These are phyloP conservation scores for Didymella lethalis DNA, from an alignment of 2,329 filamentous ascomycete genomes.

Conservation along the genomic window DNA sequence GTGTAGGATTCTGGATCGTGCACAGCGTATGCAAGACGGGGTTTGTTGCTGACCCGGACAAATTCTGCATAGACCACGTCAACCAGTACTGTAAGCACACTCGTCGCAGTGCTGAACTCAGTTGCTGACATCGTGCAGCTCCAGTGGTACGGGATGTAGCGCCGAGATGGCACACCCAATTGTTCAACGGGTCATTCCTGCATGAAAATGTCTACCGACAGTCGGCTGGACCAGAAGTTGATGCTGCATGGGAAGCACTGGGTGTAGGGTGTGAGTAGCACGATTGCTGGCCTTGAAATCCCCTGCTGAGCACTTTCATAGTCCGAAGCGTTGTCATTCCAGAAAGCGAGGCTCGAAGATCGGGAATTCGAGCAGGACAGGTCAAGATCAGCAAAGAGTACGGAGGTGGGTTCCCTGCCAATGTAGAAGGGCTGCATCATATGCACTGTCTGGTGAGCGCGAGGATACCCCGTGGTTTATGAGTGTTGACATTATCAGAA, in stretches of 20 bases:
- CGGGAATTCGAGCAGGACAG: conserved; percentile 62
- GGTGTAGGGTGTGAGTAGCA: conserved; percentile 59
- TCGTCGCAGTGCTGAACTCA: background rate
- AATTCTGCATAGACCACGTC: conserved; percentile 39
- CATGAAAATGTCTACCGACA: conserved; percentile 63
- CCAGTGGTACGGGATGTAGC: conserved; percentile 52
- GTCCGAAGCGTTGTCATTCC: conserved; percentile 58
- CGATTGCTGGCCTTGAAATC: background rate
- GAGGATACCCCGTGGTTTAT: background rate
- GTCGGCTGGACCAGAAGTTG: conserved; percentile 60
- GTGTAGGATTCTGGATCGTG: conserved; percentile 27
- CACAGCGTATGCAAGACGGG: conserved; percentile 24
- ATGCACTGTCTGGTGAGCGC: conserved; percentile 63
- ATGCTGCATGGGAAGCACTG: conserved; percentile 64
- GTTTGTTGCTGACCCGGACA: conserved; percentile 30
- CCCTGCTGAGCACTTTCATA: conserved; percentile 16
- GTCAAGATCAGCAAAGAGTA: conserved; percentile 64
- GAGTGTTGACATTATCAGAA: conserved; percentile 54
- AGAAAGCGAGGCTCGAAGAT: conserved; percentile 56
- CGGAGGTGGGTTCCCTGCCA: conserved; percentile 67
- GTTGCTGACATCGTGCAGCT: conserved; percentile 26
- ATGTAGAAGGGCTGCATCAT: conserved; percentile 65
- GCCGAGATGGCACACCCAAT: conserved; percentile 52
- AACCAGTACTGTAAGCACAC: conserved; percentile 42
- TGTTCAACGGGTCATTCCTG: conserved; percentile 66